phyloP scores from a whole-genome alignment of 768 basidiomycete genomes.

The Pleurotus salmoneostramineus region DNA sequence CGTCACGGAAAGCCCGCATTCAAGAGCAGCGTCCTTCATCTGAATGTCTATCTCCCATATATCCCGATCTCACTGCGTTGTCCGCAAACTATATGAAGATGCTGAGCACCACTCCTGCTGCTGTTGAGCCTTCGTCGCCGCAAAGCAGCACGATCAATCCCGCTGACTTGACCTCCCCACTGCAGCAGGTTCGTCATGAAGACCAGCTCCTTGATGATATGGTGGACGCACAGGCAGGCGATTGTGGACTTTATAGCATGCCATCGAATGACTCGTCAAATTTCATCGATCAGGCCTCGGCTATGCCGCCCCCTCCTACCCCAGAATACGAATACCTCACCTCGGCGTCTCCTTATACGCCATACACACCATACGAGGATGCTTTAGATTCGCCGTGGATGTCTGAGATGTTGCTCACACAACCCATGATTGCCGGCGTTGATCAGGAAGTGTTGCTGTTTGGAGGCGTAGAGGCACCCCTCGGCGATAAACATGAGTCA shows the following conservation, averaged over 20 bases:
- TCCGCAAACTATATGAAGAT: conserved; percentile 63
- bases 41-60: background rate
- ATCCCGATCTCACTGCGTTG: background rate
- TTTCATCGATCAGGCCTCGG: too few relatives aligned
- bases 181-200: conserved; percentile 11
- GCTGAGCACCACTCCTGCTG: conserved; percentile 44
- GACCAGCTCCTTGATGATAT: conserved; percentile 17
- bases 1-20: background rate
- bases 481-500: background rate
- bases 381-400: conserved; percentile 35
- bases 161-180: conserved; percentile 19
- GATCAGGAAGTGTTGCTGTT: conserved; percentile 6
- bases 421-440: conserved; percentile 17
- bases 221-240: conserved; percentile 14
- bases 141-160: conserved; percentile 20
- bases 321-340: conserved; percentile 25
- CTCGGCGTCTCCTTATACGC: conserved; percentile 24
- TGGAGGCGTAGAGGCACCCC: conserved; percentile 18
- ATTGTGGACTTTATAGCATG: background rate
- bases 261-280: too few relatives aligned
- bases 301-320: conserved; percentile 17
- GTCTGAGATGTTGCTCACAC: conserved; percentile 19
- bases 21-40: background rate
- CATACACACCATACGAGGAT: conserved; percentile 28
- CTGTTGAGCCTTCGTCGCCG: conserved; percentile 22